Conservation (phyloP, 2,329 filamentous ascomycete genomes). For the Neurospora crassa region DNA sequence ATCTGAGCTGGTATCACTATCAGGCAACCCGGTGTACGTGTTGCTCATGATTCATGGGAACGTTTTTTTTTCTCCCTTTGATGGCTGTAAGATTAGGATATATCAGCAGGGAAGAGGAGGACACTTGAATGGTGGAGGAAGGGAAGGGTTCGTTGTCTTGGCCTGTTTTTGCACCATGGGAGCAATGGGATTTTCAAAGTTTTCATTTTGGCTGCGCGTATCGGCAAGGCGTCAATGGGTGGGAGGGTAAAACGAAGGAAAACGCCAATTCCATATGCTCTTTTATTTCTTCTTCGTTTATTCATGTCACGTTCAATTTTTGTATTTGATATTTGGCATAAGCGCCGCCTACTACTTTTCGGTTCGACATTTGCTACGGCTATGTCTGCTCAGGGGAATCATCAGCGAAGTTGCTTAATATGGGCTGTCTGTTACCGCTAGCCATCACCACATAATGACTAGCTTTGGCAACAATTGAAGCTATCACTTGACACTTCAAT, state of each 20-base stretch:
- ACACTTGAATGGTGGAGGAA: not conserved
- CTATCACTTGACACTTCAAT: not conserved
- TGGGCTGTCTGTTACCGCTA: not conserved
- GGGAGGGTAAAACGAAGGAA: not conserved
- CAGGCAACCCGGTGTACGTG: not conserved
- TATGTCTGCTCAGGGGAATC: not conserved
- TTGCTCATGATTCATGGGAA: not conserved
- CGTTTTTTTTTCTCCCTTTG: not conserved
- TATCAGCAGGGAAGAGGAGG: not conserved
- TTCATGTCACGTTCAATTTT: not conserved
- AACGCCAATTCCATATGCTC: not conserved
- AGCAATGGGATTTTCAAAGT: not conserved
- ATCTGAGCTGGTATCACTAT: not conserved
- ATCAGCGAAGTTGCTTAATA: not conserved
- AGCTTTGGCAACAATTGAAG: not conserved
- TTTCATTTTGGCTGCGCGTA: conserved; percentile 1
- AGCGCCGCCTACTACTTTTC: not conserved
- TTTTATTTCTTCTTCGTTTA: not conserved
- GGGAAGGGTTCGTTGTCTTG: not conserved
- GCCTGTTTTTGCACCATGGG: conserved; percentile 1
- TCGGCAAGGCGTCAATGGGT: not conserved
- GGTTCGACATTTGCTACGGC: not conserved
- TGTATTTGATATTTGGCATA: not conserved
- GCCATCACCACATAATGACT: not conserved
- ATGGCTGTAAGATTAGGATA: not conserved